Conservation (phyloP, 2,329 filamentous ascomycete species). For the Fusarium pseudonygamai region DNA sequence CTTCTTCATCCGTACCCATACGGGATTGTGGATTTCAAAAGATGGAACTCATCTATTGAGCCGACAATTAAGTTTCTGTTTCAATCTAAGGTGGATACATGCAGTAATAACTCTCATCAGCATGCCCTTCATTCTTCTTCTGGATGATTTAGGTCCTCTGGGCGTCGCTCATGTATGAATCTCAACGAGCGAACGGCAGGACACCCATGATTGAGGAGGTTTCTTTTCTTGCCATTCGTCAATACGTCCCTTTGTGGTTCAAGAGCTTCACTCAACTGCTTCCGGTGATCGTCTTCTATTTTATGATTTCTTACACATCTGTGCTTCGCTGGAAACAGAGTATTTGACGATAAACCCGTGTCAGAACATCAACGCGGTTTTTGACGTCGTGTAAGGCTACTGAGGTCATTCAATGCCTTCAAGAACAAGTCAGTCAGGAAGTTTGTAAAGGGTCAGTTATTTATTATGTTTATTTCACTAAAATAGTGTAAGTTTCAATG, state of each 20-base stretch:
- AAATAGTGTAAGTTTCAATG: fast-evolving
- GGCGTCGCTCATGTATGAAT: neutral
- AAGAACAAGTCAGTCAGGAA: neutral
- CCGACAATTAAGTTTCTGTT: fast-evolving
- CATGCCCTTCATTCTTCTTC: neutral
- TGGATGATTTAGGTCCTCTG: neutral
- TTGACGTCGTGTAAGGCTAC: neutral
- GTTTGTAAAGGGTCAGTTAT: fast-evolving
- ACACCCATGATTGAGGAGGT: neutral
- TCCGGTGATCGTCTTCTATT: neutral
- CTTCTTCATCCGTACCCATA: neutral
- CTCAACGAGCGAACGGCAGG: neutral
- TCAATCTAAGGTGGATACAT: too few relatives aligned
- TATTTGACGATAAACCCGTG: neutral
- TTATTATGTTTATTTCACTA: neutral
- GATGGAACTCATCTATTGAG: neutral
- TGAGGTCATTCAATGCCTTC: neutral
- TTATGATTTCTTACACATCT: too few relatives aligned
- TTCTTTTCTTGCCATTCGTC: neutral
- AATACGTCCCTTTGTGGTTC: neutral
- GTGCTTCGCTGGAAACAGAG: neutral
- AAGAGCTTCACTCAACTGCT: neutral
- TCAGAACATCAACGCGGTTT: fast-evolving
- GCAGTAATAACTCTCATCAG: too few relatives aligned
- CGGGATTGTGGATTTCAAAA: too few relatives aligned